Evolutionary conservation across 352 stramenopile species (phyloP).

Genomic region (Elongisporangium senticosum): DNA sequence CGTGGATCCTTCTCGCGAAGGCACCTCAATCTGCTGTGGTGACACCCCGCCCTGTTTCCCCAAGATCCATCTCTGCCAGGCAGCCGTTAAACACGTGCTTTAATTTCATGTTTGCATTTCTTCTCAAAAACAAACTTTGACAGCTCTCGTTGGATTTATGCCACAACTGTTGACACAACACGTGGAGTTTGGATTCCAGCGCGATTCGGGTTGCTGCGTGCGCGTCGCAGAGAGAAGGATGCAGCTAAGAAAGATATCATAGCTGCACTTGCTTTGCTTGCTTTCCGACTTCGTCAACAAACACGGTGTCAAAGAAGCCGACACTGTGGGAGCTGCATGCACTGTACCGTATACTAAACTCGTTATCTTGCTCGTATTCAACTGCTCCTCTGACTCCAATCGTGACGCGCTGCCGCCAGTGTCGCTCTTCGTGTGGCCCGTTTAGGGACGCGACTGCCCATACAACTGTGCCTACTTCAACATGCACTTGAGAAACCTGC

Average conservation of each 20-base stretch:
- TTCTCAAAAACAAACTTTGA: neutral
- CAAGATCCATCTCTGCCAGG: neutral
- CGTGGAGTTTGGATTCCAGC: neutral
- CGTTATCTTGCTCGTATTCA: neutral
- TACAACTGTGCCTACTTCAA: neutral
- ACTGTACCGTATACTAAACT: slow-evolving; percentile 4
- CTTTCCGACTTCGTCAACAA: neutral
- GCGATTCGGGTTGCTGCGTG: neutral
- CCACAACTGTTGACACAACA: neutral
- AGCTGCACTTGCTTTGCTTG: neutral
- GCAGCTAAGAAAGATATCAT: neutral
- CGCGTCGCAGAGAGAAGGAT: neutral
- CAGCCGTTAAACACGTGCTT: neutral
- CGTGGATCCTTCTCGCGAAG: neutral
- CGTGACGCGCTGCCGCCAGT: slow-evolving; percentile 3
- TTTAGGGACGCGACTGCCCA: neutral
- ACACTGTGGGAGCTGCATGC: neutral
- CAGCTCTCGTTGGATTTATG: neutral
- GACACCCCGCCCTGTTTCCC: neutral
- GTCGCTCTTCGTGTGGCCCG: neutral
- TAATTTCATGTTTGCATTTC: neutral
- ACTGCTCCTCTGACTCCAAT: slow-evolving; percentile 1
- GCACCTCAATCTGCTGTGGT: neutral
- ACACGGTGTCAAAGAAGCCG: neutral
- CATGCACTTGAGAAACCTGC: neutral